Base-by-base conservation (phyloP, 2,329 filamentous ascomycete genomes). In the Pseudogymnoascus sp. region DNA sequence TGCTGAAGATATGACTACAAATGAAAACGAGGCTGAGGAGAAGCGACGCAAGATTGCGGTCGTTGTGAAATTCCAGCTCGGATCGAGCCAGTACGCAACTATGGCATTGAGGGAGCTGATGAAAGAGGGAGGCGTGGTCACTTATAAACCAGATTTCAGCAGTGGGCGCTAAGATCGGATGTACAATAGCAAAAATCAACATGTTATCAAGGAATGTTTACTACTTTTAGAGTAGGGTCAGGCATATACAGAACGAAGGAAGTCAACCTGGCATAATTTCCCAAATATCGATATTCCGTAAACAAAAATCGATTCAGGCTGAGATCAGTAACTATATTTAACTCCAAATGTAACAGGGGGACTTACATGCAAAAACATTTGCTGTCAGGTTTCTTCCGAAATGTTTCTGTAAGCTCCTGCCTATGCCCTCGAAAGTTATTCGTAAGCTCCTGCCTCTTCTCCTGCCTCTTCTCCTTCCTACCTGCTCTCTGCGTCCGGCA, bases 101-200 rank as follows among this genome's bases (percentile, higher is more conserved):
- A 90, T 95, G 79, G 88, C 89, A 10, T 72, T 95, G 66, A 78
- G 90, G 60, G 90, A 95, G 75, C 74, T 95, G 65, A 92, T 90
- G 79, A 88, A 86, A 70, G 86, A 84, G 66, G 70, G 86, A 1
- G 86, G 84, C 10, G 78, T 86, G 4, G 78, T 78, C 69, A 79
- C 80, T 6, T 88, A 81, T 68, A 84, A 85, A 73, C 82, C 86
- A 5, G 85, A 87, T 59, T 88, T 82, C 69, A 77, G 79, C 64
- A 65, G 68, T 13, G 67, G 67, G 35, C 48, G 66, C 58, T 67
- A 61, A 58, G n/a, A 27, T 18, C 7, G 10, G 48, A 13, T 35
- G 48, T 55, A 55, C 7, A 35, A 55, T 55, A 33, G 9, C n/a
- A 55, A 33, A 55, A 21, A 9, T 55, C 29, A 18, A 21, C 8